Evolutionary conservation across 2,329 filamentous ascomycete species (phyloP).

Genomic region (Xylariaceae sp.): DNA sequence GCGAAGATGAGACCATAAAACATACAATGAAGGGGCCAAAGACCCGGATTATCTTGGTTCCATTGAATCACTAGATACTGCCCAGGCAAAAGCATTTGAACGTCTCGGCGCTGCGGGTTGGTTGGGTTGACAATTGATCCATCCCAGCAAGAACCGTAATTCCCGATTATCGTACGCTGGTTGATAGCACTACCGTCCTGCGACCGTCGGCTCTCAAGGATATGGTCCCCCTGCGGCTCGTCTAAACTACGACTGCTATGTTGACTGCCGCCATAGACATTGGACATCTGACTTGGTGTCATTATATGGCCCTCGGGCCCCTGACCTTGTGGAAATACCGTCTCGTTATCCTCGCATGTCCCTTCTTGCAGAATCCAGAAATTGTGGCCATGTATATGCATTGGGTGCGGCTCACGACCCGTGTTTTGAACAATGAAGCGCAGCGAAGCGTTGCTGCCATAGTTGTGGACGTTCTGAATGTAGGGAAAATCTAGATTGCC

Average conservation of each 20-base stretch:
- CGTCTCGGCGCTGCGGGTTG: conserved; percentile 48
- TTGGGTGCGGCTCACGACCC: conserved; percentile 45
- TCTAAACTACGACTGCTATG: no score
- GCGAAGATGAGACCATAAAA: no score
- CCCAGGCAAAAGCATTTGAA: conserved; percentile 39
- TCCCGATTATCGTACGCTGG: no score
- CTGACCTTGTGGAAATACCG: no score
- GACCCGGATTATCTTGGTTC: conserved; percentile 44
- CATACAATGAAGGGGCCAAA: conserved; percentile 43
- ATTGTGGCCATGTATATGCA: conserved; percentile 59
- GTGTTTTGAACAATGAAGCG: conserved; percentile 41
- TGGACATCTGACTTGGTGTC: no score
- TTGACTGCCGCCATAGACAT: no score
- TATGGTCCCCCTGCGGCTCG: no score
- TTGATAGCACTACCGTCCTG: no score
- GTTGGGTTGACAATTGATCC: conserved; percentile 33
- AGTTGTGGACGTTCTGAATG: conserved; percentile 28
- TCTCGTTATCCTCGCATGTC: no score
- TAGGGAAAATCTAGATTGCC: conserved; percentile 21
- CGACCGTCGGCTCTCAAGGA: no score
- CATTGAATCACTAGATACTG: conserved; percentile 41
- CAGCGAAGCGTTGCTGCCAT: conserved; percentile 33
- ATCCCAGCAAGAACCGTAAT: no score
- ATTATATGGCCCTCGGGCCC: no score
- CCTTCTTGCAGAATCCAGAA: conserved; percentile 51